Percentiles rank a stretch among this genome's conserved stretches.
Conservation (phyloP, 2,329 filamentous ascomycete species). For the Camillea tinctor region DNA sequence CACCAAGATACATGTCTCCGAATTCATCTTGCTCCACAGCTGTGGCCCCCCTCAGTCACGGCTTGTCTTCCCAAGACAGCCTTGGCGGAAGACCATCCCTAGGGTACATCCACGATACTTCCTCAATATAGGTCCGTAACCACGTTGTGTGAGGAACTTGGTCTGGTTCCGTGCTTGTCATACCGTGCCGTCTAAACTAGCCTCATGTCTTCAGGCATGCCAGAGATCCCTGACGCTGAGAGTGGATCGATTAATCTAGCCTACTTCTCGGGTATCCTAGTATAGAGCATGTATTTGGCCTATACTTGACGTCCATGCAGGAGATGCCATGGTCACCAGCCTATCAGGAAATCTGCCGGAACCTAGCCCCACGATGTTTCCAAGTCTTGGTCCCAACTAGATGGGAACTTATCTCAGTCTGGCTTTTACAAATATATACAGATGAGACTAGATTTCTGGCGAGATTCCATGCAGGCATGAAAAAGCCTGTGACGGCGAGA, state of each 20-base stretch:
- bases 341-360: conserved; percentile 5
- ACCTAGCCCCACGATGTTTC: conserved; percentile 5
- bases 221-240: background rate
- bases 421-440: conserved; percentile 2
- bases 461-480: conserved; percentile 4
- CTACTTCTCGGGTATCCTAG: conserved; percentile 4
- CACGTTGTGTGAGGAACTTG: background rate
- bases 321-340: conserved; percentile 5
- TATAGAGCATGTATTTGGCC: conserved; percentile 4
- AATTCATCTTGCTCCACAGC: conserved; percentile 8
- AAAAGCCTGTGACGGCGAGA: background rate
- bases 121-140: conserved; percentile 5
- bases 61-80: conserved; percentile 8
- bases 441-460: background rate
- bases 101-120: conserved; percentile 4
- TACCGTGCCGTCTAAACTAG: background rate
- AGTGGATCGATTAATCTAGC: conserved; percentile 1
- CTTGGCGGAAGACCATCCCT: background rate
- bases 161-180: background rate
- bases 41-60: conserved; percentile 8
- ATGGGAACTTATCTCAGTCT: conserved; percentile 10
- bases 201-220: background rate
- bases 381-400: conserved; percentile 14
- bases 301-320: conserved; percentile 10
- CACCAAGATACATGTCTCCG: conserved; percentile 8